Base-by-base conservation (phyloP, 768 basidiomycete genomes). In the Hebeloma cylindrosporum region DNA sequence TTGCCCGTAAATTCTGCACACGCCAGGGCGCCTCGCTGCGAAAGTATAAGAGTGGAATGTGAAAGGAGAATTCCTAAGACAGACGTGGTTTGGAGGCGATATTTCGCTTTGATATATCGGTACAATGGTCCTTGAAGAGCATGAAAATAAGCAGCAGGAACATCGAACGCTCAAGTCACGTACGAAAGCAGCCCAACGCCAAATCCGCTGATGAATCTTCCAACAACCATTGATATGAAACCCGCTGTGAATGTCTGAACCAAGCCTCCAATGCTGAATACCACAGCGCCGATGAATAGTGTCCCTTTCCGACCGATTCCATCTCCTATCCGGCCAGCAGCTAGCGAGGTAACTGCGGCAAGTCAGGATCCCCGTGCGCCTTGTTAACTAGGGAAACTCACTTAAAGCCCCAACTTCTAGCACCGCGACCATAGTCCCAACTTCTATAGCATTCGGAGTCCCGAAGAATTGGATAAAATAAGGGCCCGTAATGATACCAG, bases 1-100 rank as follows among this genome's bases (percentile, higher is more conserved):
- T 95, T 94, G 49, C 85, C 85, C 2, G 93, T 94, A 60, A 95
- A 96, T 59, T 96, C 93, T 77, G 94, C 91, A 57, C 90, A 93
- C 2, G 92, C 93, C 29, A 95, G 71, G 30, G 88, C 83, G 36
- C 93, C 93, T 54, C 93, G 80, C 84, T 93, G 28, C 11, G 18
- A 54, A 26, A 2, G 6, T 13, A n/a, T 21, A n/a, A n/a, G n/a
- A 10, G 10, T 50, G 17, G 45, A 45, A 25, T 13, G 25, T 4
- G 20, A 17, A 5, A 8, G 8, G 4, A 21, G 17, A 17, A 7
- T 27, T 17, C 30, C 21, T 40, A 10, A 30, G 27, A 35, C 28
- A 20, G 9, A 88, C 90, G 68, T 94, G 89, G 54, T 87, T 75
- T 2, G 93, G 88, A 26, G 94, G 93, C 3, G 91, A 93, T 33